Base-by-base conservation (phyloP, 2,329 filamentous ascomycete species). In the Leptosphaerulina australis region DNA sequence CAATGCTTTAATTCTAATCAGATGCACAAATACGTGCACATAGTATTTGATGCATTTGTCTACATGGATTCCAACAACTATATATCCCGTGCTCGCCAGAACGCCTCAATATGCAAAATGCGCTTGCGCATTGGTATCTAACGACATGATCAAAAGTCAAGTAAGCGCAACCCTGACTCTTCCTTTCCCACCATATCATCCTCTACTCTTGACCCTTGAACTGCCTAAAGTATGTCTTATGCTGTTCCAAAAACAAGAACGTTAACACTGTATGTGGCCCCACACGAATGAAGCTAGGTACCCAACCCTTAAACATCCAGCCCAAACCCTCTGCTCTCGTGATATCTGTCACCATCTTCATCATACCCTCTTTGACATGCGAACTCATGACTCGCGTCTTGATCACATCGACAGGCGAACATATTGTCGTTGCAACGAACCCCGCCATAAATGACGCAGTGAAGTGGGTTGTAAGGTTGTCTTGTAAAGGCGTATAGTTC, bases 231-330 rank as follows among this genome's bases (percentile, higher is more conserved):
- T 86, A 71, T 73, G 87, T 90, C 77, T 92, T 91, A 74, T 96
- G 91, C 71, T 90, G 86, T 72, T 96, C 91, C 67, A 96, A 72
- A 72, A 94, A 92, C 66, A 96, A 70, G 72, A 96, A 92, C 26
- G 90, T 96, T 63, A 88, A 87, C 53, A 96, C 88, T 6, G 90
- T 96, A 77, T 96, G 91, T 26, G 84, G 84, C 2, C 84, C 84
- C 15, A 87, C 70, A 6, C 84, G 78, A 48, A 87, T 83, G 59
- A 87, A 87, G 67, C 84, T 86, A n/a, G 91, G 91, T 36, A 92
- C 85, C 90, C 90, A 95, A 53, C 91, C 91, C 72, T 90, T 89
- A 75, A 95, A 95, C 82, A 93, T 87, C 91, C 91, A 96, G 34
- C 81, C 75, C 39, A 89, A 71, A 1, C 91, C 91, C 67, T 95